Evolutionary conservation across 371 early-diverging fungal genomes (phyloP), one percentile per base, ranked within the genome.

Genomic region (Dichotomocladium elegans): DNA sequence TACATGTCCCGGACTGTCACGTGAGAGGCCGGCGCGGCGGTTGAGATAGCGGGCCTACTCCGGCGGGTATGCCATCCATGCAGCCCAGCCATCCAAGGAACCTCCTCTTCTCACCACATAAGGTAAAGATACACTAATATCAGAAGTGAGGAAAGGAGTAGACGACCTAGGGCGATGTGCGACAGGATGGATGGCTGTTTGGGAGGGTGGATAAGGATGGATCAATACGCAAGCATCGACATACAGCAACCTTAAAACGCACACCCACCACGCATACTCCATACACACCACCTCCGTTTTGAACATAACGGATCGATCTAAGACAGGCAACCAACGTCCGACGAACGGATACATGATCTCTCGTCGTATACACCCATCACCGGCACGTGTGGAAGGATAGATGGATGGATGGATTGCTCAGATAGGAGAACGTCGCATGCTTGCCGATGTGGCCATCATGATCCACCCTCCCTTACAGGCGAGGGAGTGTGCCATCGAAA

Each of bases 321-420:
- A 15, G n/a, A 37, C 21, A n/a, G 35, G 21, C 10, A 4, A 37
- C 10, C 15, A 2, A 15, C 37, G 21, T 15, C n/a, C n/a, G n/a
- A n/a, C n/a, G 3, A 37, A 7, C 37, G n/a, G 21, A 5, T 37
- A 12, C 37, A 37, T n/a, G 17, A 37, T 37, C 0, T 6, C 9
- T 17, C 37, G 21, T n/a, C n/a, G n/a, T n/a, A n/a, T n/a, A n/a
- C n/a, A n/a, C n/a, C n/a, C n/a, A n/a, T n/a, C n/a, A n/a, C n/a
- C n/a, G n/a, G n/a, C n/a, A n/a, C n/a, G n/a, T n/a, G n/a, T n/a
- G n/a, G n/a, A 37, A 37, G 37, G n/a, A 37, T 43, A 25, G 44
- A 43, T 43, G 44, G 49, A 49, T 49, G 49, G 19, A 49, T 30
- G 35, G 14, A 35, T 49, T 22, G 22, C 30, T 34, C 17, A 3